A percentile compares a stretch with the other conserved stretches of the same genome.
Conservation (phyloP, 257 asterid species). For the Echium plantagineum region DNA sequence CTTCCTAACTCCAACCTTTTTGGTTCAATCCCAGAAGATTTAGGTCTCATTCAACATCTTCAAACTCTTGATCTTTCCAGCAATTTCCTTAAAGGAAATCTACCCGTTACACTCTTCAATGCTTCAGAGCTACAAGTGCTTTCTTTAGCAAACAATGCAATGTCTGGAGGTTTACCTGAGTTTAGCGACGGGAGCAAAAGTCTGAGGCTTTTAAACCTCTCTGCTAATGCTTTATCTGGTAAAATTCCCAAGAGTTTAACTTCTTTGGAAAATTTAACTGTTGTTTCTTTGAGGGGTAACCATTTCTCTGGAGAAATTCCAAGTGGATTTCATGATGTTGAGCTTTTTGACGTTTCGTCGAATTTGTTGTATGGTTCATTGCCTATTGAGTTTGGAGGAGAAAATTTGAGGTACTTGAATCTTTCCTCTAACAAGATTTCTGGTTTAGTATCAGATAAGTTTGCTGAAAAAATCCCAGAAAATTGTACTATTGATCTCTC, state of each 20-base stretch:
- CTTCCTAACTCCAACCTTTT: conserved; percentile 49
- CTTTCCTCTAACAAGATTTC: conserved; percentile 68
- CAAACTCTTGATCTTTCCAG: conserved; percentile 52
- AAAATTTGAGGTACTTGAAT: conserved; percentile 47
- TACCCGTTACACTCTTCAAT: conserved; percentile 53
- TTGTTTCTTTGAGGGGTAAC: conserved; percentile 50
- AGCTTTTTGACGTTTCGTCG: conserved; percentile 54
- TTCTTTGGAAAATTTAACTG: conserved; percentile 26
- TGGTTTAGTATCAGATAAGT: conserved; percentile 40
- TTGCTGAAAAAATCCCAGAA: conserved; percentile 49
- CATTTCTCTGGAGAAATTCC: conserved; percentile 48
- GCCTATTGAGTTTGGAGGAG: conserved; percentile 61
- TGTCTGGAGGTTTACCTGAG: conserved; percentile 44
- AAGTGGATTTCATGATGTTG: conserved; percentile 24
- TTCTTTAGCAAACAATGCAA: conserved; percentile 35
- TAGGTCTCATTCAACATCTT: conserved; percentile 54
- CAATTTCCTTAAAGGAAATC: conserved; percentile 59
- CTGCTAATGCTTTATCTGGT: conserved; percentile 49
- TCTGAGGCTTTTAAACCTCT: conserved; percentile 42
- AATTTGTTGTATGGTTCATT: conserved; percentile 56
- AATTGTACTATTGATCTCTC: conserved; percentile 62
- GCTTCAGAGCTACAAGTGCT: conserved; percentile 45
- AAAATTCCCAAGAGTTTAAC: conserved; percentile 33
- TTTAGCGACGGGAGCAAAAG: conserved; percentile 8
- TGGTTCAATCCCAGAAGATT: conserved; percentile 54